Base-by-base conservation (phyloP, 495 filamentous ascomycete genomes). In the Trypethelium eluteriae region DNA sequence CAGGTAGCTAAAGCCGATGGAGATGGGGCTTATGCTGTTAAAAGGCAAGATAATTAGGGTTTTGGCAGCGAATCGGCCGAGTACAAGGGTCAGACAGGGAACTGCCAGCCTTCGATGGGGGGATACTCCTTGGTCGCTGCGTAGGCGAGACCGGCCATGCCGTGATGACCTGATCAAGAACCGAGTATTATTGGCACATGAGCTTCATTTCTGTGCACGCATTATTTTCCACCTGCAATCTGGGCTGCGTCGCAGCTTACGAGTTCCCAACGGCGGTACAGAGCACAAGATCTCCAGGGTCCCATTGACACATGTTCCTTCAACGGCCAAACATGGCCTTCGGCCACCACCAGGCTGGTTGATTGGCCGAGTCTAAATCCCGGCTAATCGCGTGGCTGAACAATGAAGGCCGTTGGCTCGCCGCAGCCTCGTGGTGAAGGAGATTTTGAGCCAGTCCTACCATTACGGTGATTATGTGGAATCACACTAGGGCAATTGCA, bases 311-410 rank as follows among this genome's bases (percentile, higher is more conserved):
- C 41, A 44, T 14, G 41, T 44, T 44, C 41, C 41, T 44, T 44
- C 41, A 44, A 44, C 14, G 41, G 25, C 25, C 25, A 25, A 25
- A 25, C 25, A 25, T 25, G 25, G 25, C 25, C 25, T 25, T 25
- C 1, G 25, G 25, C 25, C 25, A 25, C 25, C 25, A 0, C 25
- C 25, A 25, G 25, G 25, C 25, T 25, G 25, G 25, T 18, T 59
- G 53, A 59, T 59, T 36, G 53, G 53, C 18, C 3, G 10, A 36
- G 36, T 59, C 32, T 7, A 35, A 32, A 59, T 59, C 53, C 53
- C 18, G 53, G 53, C 53, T 59, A 35, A 59, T 59, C 53, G 53
- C 53, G 53, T 59, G 53, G 53, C 53, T 59, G 3, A 36, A 59
- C 25, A 36, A 7, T 35, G 53, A 10, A 35, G 25, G 53, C 53